These are phyloP conservation scores for Fusarium marasasianum DNA, from an alignment of 2,329 filamentous ascomycete genomes.

Conservation along the genomic window DNA sequence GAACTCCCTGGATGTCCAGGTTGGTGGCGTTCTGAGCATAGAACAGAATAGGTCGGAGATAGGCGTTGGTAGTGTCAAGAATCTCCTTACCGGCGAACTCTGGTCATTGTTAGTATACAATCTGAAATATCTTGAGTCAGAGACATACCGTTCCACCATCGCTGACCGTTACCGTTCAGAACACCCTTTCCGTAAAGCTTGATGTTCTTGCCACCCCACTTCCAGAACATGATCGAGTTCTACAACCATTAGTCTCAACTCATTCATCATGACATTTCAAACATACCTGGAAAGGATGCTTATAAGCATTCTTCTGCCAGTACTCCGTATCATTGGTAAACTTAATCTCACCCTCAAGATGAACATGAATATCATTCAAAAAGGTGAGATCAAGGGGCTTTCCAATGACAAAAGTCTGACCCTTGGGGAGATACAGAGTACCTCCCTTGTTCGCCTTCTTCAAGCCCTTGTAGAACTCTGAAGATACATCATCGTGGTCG, in stretches of 20 bases:
- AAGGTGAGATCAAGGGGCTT: conserved; percentile 39
- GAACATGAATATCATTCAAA: conserved; percentile 36
- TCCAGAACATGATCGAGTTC: conserved; percentile 42
- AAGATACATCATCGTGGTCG: conserved; percentile 34
- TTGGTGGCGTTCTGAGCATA: conserved; percentile 39
- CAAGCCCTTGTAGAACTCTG: conserved; percentile 35
- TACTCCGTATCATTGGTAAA: conserved; percentile 38
- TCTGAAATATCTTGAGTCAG: accelerated
- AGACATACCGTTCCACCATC: conserved; percentile 37
- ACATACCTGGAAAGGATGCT: conserved; percentile 38
- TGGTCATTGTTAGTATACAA: neutral
- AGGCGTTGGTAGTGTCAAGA: conserved; percentile 30
- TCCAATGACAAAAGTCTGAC: conserved; percentile 38
- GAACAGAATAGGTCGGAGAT: conserved; percentile 39
- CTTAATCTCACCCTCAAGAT: conserved; percentile 41
- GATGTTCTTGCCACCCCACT: conserved; percentile 36
- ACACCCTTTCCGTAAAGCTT: conserved; percentile 39
- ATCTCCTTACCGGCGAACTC: conserved; percentile 39
- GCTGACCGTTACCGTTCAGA: conserved; percentile 37
- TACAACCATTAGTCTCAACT: neutral
- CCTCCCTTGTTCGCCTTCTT: conserved; percentile 38
- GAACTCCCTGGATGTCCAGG: conserved; percentile 37
- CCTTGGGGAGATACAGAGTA: conserved; percentile 36
- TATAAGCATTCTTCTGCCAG: conserved; percentile 38
- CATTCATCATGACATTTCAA: accelerated